A percentile compares a stretch with the other conserved stretches of the same genome.
These are phyloP conservation scores for Aspergillus affinis DNA, from an alignment of 495 filamentous ascomycete genomes.

Conservation along the genomic window DNA sequence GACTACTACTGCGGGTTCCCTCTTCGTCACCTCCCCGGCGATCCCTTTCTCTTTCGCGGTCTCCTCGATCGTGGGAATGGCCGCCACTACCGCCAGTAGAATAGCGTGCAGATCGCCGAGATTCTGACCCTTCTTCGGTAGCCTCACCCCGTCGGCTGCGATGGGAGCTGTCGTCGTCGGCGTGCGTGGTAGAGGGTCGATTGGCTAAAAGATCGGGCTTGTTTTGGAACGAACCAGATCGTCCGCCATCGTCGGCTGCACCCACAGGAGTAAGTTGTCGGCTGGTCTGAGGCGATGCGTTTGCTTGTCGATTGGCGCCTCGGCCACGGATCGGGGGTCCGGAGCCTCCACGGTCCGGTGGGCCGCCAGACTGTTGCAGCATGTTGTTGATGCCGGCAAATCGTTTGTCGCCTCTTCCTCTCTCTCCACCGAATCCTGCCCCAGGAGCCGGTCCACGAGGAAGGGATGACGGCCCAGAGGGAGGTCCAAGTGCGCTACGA, in stretches of 20 bases:
- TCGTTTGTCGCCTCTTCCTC: conserved; percentile 44
- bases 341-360: conserved; percentile 32
- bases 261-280: conserved; percentile 5
- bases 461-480: conserved; percentile 27
- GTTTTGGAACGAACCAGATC: conserved; percentile 3
- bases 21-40: conserved; percentile 34
- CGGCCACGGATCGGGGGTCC: conserved; percentile 40
- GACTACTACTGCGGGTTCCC: conserved; percentile 25
- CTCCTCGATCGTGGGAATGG: conserved; percentile 6
- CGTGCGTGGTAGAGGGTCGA: conserved; percentile 10
- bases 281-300: conserved; percentile 30
- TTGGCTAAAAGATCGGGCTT: conserved; percentile 4
- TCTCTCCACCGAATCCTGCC: conserved; percentile 34
- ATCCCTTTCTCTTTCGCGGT: conserved; percentile 32
- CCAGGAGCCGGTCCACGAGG: conserved; percentile 29
- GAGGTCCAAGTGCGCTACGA: conserved; percentile 28
- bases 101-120: conserved; percentile 26
- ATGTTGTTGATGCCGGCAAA: conserved; percentile 45
- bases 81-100: conserved; percentile 21
- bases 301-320: conserved; percentile 36
- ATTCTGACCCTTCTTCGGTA: conserved; percentile 34
- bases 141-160: conserved; percentile 26
- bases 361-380: conserved; percentile 43
- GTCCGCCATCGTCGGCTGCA: conserved; percentile 25
- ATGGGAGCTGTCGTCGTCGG: conserved; percentile 22